Evolutionary conservation across 2,329 filamentous ascomycete species (phyloP), one percentile per base, ranked within the genome.

Genomic region (Dactylellina cionopaga): DNA sequence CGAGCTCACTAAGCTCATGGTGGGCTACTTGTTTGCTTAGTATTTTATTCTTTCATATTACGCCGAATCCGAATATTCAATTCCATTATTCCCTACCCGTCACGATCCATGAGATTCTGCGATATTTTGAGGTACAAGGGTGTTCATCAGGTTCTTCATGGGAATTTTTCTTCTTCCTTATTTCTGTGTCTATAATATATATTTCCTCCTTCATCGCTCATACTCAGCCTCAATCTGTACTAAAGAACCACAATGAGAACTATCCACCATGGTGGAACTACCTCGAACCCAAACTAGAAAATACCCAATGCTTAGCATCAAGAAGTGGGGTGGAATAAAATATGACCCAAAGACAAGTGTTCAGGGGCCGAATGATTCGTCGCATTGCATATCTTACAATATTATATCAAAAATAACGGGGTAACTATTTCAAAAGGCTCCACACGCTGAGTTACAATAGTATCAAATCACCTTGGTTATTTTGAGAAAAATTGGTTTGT

Each of bases 1-100:
- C 75, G 75, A 46, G 63, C 74, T 52, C 75, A 77, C 64, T 78
- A 75, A 11, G 75, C 65, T 11, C 6, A 25, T 73, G 75, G 78
- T 51, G 79, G 77, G 41, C 77, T 77, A 68, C 79, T 41, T 77
- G 77, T 33, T 29, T 74, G 17, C 24, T 47, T 33, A 29, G 41
- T 54, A 51, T 56, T 41, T 31, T 22, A 35, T 22, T 63, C 15
- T 56, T 52, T 44, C 39, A 54, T 72, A 58, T 64, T 56, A 60
- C 47, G 55, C 55, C 43, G 56, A 58, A 71, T 63, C 56, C 56
- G 58, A 63, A 71, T 58, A 51, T 62, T 39, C 62, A 58, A 63
- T 63, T 43, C 43, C 39, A 58, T n/a, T 31, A 64, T 65, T 72
- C 54, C 59, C 58, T 59, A 58, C 46, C 37, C 29, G 44, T 65